Evolutionary conservation across 768 basidiomycete species (phyloP), one percentile per base, ranked within the genome.

Genomic region (Harrya chromipes): DNA sequence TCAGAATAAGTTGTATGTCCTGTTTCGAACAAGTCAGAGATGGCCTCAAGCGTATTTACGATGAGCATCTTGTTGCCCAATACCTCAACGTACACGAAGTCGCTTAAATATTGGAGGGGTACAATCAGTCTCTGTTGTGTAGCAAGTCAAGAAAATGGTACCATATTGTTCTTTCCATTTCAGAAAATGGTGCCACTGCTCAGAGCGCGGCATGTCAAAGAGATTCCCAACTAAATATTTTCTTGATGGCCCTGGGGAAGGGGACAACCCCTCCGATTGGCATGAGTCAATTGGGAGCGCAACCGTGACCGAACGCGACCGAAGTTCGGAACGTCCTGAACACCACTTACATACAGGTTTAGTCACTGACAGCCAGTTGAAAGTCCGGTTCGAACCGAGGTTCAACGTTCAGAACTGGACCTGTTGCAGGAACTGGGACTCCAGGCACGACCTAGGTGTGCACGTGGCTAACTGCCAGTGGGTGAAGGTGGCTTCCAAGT

Each of bases 21-120:
- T 43, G 60, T 60, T 3, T 66, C 70, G 9, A 71, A 42, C 2
- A 71, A 57, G 14, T 69, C 69, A 8, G 49, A 46, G 7, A 69
- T 55, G 3, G 59, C 47, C 17, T 66, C 45, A 4, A 59, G n/a
- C 4, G 65, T 61, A 49, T 67, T 70, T 9, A 72, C 34, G 16
- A 70, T 45, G 19, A 72, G 54, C 6, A 70, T 45, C 13, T 42
- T 42, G 38, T 56, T 66, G 4, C 69, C 68, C 4, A 70, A 40
- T 4, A 53, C 62, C 11, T 64, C 51, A 14, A 63, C 53, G 49
- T 61, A 63, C 5, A 71, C 57, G 10, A 71, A 34, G 38, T 69
- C 64, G 8, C 67, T 66, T 69, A 17, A 10, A 27, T 38, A 29
- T 33, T n/a, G 14, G 11, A 20, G 10, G 6, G 9, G n/a, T 17